These are phyloP conservation scores for Oropetium thomaeum DNA, from an alignment of 176 grass and related monocot genomes.

Conservation along the genomic window DNA sequence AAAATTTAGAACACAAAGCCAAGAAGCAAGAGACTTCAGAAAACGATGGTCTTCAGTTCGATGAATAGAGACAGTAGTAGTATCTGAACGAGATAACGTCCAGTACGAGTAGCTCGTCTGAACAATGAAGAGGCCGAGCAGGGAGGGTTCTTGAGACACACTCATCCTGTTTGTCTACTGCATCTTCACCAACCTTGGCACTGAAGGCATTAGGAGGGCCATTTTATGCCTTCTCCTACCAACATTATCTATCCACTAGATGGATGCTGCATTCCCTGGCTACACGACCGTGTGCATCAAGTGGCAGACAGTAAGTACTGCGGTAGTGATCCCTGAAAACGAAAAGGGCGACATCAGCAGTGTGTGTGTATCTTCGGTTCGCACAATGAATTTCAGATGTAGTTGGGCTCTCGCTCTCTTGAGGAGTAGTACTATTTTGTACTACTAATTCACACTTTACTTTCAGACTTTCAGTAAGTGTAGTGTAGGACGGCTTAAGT, in stretches of 20 bases:
- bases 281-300: slow-evolving; percentile 44
- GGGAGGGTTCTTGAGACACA: slow-evolving; percentile 33
- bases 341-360: not conserved
- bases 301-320: slow-evolving; percentile 13
- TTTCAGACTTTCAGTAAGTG: too few relatives aligned
- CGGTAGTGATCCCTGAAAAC: not conserved
- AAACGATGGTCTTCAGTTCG: not conserved
- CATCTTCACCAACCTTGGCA: slow-evolving; percentile 25
- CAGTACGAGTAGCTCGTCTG: not conserved
- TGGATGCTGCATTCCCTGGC: slow-evolving; percentile 9
- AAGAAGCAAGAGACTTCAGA: not conserved
- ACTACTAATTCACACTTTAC: too few relatives aligned
- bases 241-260: slow-evolving; percentile 26
- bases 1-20: not conserved
- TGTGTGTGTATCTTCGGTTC: not conserved
- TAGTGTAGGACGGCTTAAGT: not conserved
- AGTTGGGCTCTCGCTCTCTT: too few relatives aligned
- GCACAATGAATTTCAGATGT: not conserved
- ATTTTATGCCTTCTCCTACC: slow-evolving; percentile 4
- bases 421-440: too few relatives aligned
- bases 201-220: slow-evolving; percentile 4
- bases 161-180: slow-evolving; percentile 24
- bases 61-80: not conserved
- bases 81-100: not conserved
- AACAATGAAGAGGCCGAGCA: too few relatives aligned